A percentile compares a stretch with the other conserved stretches of the same genome.
phyloP scores from a whole-genome alignment of 352 stramenopile genomes.

The Globisporangium takayamanum region DNA sequence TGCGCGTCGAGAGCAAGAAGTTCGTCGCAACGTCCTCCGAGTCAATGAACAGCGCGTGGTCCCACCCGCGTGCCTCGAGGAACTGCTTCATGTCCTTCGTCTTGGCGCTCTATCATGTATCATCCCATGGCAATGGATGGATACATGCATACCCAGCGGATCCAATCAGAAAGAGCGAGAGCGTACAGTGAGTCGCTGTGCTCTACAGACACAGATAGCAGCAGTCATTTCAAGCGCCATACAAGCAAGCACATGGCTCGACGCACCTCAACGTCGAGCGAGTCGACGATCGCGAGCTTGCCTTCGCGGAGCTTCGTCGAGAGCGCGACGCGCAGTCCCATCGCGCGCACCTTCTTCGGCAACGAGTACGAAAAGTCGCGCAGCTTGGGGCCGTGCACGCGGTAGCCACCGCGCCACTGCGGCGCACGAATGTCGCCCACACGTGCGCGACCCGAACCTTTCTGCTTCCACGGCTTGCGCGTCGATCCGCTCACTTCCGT shows the following conservation, averaged over 20 bases:
- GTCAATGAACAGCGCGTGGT: conserved; percentile 84
- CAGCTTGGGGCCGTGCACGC: conserved; percentile 76
- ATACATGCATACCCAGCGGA: not conserved
- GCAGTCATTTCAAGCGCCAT: not conserved
- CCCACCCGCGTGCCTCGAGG: conserved; percentile 68
- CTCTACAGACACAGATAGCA: too few relatives aligned
- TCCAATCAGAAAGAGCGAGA: too few relatives aligned
- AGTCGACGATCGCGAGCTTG: conserved; percentile 78
- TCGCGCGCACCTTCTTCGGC: conserved; percentile 84
- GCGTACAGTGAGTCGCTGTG: too few relatives aligned
- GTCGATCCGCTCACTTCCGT: conserved; percentile 84
- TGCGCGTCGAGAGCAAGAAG: conserved; percentile 77
- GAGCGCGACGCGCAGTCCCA: conserved; percentile 79
- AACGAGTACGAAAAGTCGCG: conserved; percentile 85
- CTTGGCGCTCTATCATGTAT: conserved; percentile 50
- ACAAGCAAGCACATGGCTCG: not conserved
- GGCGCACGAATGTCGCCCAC: conserved; percentile 84
- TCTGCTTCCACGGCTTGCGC: conserved; percentile 86
- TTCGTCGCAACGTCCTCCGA: conserved; percentile 64
- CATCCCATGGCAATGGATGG: not conserved
- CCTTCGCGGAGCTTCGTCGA: conserved; percentile 85
- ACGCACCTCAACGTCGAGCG: conserved; percentile 67
- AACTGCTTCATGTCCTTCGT: conserved; percentile 86
- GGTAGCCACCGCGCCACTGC: conserved; percentile 83
- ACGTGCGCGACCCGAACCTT: conserved; percentile 79